Evolutionary conservation across 345 rosid species (phyloP).

Genomic region (Salix koriyanagi): DNA sequence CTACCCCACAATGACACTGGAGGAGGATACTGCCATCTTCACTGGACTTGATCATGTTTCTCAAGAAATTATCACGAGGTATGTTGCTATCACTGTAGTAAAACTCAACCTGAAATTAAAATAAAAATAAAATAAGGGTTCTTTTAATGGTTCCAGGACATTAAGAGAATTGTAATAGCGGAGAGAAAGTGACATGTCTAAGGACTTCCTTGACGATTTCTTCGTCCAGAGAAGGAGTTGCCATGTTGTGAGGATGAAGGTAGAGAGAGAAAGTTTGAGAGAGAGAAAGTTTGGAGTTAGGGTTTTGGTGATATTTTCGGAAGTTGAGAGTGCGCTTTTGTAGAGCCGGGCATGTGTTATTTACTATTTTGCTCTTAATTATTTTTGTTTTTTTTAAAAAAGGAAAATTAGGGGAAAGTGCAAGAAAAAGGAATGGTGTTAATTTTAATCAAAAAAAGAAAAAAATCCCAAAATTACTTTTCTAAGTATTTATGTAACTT

Average conservation of each 20-base stretch:
- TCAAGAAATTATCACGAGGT: constrained; percentile 73
- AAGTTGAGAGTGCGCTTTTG: background rate
- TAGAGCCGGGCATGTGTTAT: background rate
- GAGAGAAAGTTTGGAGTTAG: background rate
- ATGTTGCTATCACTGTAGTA: constrained; percentile 95
- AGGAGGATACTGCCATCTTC: constrained; percentile 76
- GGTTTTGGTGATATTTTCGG: constrained; percentile 4
- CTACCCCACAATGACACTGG: too few relatives aligned
- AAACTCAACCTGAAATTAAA: constrained; percentile 66
- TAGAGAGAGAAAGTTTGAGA: background rate
- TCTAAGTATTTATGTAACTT: too few relatives aligned
- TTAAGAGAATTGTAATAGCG: background rate
- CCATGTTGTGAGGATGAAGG: constrained; percentile 36
- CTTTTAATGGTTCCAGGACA: background rate
- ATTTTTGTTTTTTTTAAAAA: too few relatives aligned
- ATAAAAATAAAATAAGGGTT: background rate
- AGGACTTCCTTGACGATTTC: constrained; percentile 62
- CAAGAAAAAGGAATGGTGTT: background rate
- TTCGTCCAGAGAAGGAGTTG: constrained; percentile 55
- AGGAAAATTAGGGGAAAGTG: background rate
- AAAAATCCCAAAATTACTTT: too few relatives aligned
- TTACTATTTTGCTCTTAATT: background rate
- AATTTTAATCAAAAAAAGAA: too few relatives aligned
- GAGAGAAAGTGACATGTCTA: constrained; percentile 52
- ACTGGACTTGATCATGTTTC: constrained; percentile 51